A percentile compares a stretch with the other conserved stretches of the same genome.
phyloP scores from a whole-genome alignment of 78 protist genomes.

The Protostelium mycophagum region DNA sequence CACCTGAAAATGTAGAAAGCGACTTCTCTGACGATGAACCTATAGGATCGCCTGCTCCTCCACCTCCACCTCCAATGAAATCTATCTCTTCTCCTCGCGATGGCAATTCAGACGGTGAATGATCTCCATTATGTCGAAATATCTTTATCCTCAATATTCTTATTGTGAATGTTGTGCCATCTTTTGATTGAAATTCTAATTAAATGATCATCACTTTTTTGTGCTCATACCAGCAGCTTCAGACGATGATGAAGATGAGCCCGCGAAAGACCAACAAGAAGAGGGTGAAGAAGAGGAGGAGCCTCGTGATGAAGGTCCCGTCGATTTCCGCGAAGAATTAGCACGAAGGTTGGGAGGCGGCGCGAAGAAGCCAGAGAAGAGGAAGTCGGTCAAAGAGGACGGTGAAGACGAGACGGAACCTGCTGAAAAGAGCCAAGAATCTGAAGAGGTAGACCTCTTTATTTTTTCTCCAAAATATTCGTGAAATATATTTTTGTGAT shows the following conservation, averaged over 20 bases:
- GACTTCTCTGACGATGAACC: not conserved
- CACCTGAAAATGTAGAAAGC: not conserved
- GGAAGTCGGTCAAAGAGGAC: constrained; percentile 9
- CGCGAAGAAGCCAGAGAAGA: constrained; percentile 3
- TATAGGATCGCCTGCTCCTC: not conserved
- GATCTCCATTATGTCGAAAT: no score
- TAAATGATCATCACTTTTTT: not conserved
- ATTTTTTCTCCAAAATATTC: no score
- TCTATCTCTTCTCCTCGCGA: no score
- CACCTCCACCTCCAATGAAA: not conserved
- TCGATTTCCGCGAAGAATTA: constrained; percentile 31
- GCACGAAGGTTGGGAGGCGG: constrained; percentile 12
- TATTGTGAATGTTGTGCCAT: no score
- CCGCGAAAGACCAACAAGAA: constrained; percentile 13
- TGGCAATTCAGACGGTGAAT: no score
- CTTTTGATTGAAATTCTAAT: not conserved
- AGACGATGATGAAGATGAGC: not conserved
- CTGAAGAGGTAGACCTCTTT: not conserved
- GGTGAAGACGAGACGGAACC: not conserved
- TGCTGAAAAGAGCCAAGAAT: not conserved
- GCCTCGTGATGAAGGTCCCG: not conserved
- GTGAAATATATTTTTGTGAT: no score
- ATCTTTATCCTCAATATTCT: no score
- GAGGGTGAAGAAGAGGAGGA: constrained; percentile 6
- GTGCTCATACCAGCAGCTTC: not conserved